phyloP scores from a whole-genome alignment of 805 yeast genomes.

The Babjeviella inositovora region DNA sequence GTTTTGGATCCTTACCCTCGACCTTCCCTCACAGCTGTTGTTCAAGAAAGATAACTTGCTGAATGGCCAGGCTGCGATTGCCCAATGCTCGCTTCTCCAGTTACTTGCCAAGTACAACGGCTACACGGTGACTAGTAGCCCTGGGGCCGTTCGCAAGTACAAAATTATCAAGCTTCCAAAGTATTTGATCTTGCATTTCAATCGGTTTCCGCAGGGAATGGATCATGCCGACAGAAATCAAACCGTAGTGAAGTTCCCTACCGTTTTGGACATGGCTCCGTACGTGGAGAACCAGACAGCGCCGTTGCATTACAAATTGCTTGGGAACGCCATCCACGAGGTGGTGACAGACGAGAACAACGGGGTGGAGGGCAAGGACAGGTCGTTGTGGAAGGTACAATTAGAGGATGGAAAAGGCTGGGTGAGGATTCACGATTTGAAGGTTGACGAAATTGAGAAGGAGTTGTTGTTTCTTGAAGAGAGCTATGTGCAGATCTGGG shows the following conservation, averaged over 20 bases:
- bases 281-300: conserved; percentile 6
- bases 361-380: conserved; percentile 3
- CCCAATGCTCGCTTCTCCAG: conserved; percentile 28
- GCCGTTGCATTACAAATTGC: conserved; percentile 19
- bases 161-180: conserved; percentile 29
- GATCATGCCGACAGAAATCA: conserved; percentile 29
- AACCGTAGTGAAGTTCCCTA: conserved; percentile 47
- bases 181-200: conserved; percentile 35
- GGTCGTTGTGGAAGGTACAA: conserved; percentile 31
- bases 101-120: conserved; percentile 28
- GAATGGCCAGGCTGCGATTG: conserved; percentile 31
- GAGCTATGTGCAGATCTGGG: conserved; percentile 58
- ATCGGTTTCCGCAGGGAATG: conserved; percentile 22
- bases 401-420: conserved; percentile 28
- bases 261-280: conserved; percentile 17
- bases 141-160: conserved; percentile 18
- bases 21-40: conserved; percentile 39
- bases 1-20: conserved; percentile 42
- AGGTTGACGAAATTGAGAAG: conserved; percentile 25
- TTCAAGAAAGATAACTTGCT: conserved; percentile 30
- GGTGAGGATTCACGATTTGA: conserved; percentile 41
- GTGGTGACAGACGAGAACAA: conserved; percentile 6
- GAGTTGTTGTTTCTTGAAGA: conserved; percentile 50
- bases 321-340: conserved; percentile 30
- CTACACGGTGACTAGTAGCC: conserved; percentile 10